Percentiles rank a stretch among this genome's conserved stretches.
Conservation (phyloP, 768 basidiomycete species). For the Auriscalpium orientale region DNA sequence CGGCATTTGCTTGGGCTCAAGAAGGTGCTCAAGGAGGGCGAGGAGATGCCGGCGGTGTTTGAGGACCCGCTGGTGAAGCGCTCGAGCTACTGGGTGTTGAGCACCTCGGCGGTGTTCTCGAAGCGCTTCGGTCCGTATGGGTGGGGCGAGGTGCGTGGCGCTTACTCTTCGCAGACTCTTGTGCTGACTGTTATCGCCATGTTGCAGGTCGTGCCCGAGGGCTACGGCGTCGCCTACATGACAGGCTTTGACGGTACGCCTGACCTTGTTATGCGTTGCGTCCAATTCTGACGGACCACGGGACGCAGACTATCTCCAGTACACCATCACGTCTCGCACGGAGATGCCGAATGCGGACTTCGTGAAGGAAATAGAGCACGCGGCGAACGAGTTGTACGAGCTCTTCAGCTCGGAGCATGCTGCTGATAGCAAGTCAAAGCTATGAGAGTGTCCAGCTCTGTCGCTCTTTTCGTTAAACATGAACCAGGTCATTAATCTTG, state of each 20-base stretch:
- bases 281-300: constrained; percentile 8
- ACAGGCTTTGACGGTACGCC: constrained; percentile 73
- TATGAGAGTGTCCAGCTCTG: too few species aligned
- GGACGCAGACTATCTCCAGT: constrained; percentile 65
- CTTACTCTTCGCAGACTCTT: not conserved
- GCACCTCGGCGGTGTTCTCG: constrained; percentile 86
- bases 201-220: constrained; percentile 75
- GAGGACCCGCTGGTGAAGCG: constrained; percentile 66
- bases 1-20: constrained; percentile 81
- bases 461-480: too few species aligned
- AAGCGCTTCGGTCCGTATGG: constrained; percentile 80
- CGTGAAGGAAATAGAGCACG: constrained; percentile 55
- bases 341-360: constrained; percentile 79
- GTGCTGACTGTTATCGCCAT: not conserved
- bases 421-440: constrained; percentile 3
- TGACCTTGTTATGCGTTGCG: not conserved
- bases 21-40: constrained; percentile 53
- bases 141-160: constrained; percentile 71
- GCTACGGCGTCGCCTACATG: constrained; percentile 92
- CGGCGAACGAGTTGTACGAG: constrained; percentile 63
- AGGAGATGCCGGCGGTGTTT: constrained; percentile 63
- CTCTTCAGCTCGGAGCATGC: constrained; percentile 28
- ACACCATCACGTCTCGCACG: constrained; percentile 79
- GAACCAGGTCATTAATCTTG: too few species aligned
- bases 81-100: constrained; percentile 79